A percentile compares a stretch with the other conserved stretches of the same genome.
Evolutionary conservation across 2,329 filamentous ascomycete genomes (phyloP).

Genomic region (Fusarium irregulare): DNA sequence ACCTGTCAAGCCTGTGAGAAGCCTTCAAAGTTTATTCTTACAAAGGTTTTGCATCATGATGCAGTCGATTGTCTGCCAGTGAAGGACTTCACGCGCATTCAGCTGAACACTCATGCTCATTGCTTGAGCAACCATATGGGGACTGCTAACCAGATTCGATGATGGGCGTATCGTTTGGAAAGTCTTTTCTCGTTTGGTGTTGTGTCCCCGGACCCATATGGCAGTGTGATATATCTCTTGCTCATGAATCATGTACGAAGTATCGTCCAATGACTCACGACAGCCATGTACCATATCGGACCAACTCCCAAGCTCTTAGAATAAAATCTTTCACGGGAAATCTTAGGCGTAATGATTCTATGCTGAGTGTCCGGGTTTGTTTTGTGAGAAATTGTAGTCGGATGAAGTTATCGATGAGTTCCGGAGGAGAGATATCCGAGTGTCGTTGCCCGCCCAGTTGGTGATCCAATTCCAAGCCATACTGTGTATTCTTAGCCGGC

Average conservation of each 20-base stretch:
- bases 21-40: neutral
- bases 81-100: neutral
- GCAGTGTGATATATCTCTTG: conserved; percentile 18
- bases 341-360: neutral
- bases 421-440: neutral
- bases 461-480: neutral
- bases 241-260: conserved; percentile 11
- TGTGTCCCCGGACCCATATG: neutral
- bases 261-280: conserved; percentile 1
- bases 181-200: neutral
- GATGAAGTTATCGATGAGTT: conserved; percentile 10
- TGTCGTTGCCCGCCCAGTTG: neutral
- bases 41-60: neutral
- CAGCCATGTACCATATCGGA: neutral
- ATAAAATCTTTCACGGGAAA: neutral
- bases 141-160: neutral
- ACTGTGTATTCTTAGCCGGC: neutral
- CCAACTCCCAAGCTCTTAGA: conserved; percentile 24
- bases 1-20: neutral
- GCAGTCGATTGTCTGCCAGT: neutral
- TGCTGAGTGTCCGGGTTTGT: neutral
- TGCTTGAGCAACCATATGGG: neutral
- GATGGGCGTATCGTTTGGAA: neutral
- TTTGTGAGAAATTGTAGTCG: neutral
- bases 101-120: neutral